Evolutionary conservation across 768 basidiomycete species (phyloP).

Genomic region (Pleurotus eryngii): DNA sequence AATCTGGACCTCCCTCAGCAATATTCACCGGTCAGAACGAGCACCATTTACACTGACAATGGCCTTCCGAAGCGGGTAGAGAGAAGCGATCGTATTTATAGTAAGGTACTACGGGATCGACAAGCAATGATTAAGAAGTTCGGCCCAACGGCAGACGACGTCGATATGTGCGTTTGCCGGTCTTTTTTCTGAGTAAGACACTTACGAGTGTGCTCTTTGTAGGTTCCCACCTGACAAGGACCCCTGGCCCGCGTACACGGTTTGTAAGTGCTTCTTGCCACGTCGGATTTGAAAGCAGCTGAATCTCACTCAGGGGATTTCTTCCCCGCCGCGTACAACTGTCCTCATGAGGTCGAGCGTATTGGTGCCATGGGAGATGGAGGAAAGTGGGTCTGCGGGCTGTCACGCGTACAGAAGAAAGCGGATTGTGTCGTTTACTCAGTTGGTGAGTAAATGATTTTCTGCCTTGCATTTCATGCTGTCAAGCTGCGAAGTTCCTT

Average conservation of each 20-base stretch:
- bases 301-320: slow-evolving; percentile 43
- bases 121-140: slow-evolving; percentile 49
- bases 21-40: slow-evolving; percentile 12
- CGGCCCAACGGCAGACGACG: slow-evolving; percentile 47
- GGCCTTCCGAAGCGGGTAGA: slow-evolving; percentile 36
- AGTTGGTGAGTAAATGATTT: slow-evolving; percentile 37
- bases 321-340: slow-evolving; percentile 49
- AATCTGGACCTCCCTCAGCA: slow-evolving; percentile 17
- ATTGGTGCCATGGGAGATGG: slow-evolving; percentile 59
- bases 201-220: slow-evolving; percentile 7
- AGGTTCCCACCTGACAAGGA: slow-evolving; percentile 51
- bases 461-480: too few relatives aligned
- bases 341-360: slow-evolving; percentile 47
- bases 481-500: too few relatives aligned
- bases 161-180: slow-evolving; percentile 36
- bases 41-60: slow-evolving; percentile 22
- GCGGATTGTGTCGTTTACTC: slow-evolving; percentile 59
- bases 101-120: slow-evolving; percentile 36
- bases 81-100: slow-evolving; percentile 44
- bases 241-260: slow-evolving; percentile 58
- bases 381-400: slow-evolving; percentile 69
- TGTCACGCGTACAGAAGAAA: slow-evolving; percentile 52
- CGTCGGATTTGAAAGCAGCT: not conserved
- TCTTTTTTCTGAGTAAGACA: not conserved
- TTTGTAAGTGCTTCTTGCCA: slow-evolving; percentile 36